Base-by-base conservation (phyloP, 345 rosid genomes). In the Rhodamnia argentea region DNA sequence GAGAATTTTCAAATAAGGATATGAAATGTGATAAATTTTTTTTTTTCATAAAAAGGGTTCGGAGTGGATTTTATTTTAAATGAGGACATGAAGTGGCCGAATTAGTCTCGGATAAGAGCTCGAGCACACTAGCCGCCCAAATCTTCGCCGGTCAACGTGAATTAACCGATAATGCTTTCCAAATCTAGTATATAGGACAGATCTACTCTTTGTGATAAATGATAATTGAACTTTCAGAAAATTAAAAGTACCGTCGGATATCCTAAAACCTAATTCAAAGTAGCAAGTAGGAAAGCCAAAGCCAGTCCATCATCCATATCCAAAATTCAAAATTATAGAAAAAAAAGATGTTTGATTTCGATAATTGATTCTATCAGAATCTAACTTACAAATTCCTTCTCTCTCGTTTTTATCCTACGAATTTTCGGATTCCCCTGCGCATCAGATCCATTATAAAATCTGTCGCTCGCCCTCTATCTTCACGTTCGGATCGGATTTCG, bases 91-190 rank as follows among this genome's bases (percentile, higher is more conserved):
- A n/a, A 26, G 8, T 59, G 8, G 13, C 8, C 5, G n/a, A 59
- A 1, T 59, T 3, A n/a, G 1, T 59, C 4, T 59, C 0, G 1
- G n/a, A 60, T n/a, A n/a, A n/a, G 37, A 27, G 18, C 1, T 4
- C 9, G 15, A 60, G 70, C 37, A 7, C 70, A 60, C 18, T 6
- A 6, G 27, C 8, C 3, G 4, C 32, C 37, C 13, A 60, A 13
- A 60, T n/a, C 37, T 6, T 59, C 0, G 1, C 37, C 0, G 1
- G 27, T 18, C 2, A 5, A 13, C 15, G 16, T 59, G 12, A 59
- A 59, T 59, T n/a, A 59, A 59, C n/a, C 2, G 4, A 12, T 26
- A 59, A n/a, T 59, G 13, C 32, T 27, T 14, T 60, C 32, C 1
- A 0, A 15, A 60, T 60, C 20, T 6, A 13, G n/a, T 59, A 13